Conservation (phyloP, 495 filamentous ascomycete genomes). For the Xylaria sp. region DNA sequence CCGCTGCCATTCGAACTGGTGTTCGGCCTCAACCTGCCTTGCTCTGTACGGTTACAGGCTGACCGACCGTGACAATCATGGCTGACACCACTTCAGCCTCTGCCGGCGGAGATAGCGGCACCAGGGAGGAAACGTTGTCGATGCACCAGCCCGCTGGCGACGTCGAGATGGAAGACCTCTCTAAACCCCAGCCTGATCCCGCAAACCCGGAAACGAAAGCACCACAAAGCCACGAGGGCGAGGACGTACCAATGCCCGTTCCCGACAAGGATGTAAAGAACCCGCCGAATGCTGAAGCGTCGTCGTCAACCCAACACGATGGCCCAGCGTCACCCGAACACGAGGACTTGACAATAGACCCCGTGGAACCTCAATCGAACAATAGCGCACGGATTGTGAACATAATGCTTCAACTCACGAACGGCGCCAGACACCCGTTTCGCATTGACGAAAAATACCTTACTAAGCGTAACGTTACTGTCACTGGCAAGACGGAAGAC, state of each 20-base stretch:
- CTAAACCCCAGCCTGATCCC: slow-evolving; percentile 34
- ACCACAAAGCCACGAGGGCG: slow-evolving; percentile 31
- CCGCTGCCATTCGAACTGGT: slow-evolving; percentile 18
- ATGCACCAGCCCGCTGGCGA: slow-evolving; percentile 35
- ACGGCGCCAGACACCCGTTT: slow-evolving; percentile 83
- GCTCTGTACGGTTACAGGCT: slow-evolving; percentile 25
- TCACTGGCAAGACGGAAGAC: slow-evolving; percentile 64
- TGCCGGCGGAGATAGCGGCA: slow-evolving; percentile 37
- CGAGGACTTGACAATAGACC: slow-evolving; percentile 51
- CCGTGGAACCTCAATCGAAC: slow-evolving; percentile 49
- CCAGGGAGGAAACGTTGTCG: slow-evolving; percentile 33
- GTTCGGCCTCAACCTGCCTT: slow-evolving; percentile 12
- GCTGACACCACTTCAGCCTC: slow-evolving; percentile 35
- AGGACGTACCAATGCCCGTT: slow-evolving; percentile 31
- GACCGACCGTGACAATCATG: slow-evolving; percentile 33
- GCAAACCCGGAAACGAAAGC: slow-evolving; percentile 32
- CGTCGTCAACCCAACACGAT: slow-evolving; percentile 36
- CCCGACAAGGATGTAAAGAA: slow-evolving; percentile 35
- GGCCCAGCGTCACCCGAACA: slow-evolving; percentile 17
- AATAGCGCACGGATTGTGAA: slow-evolving; percentile 49
- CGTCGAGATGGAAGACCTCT: slow-evolving; percentile 43
- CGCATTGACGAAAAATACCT: slow-evolving; percentile 87
- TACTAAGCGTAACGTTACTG: slow-evolving; percentile 73
- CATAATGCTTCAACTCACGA: slow-evolving; percentile 80
- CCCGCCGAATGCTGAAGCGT: slow-evolving; percentile 28